A percentile compares a stretch with the other conserved stretches of the same genome.
Conservation (phyloP, 2,329 filamentous ascomycete genomes). For the Pseudogymnoascus sp. region DNA sequence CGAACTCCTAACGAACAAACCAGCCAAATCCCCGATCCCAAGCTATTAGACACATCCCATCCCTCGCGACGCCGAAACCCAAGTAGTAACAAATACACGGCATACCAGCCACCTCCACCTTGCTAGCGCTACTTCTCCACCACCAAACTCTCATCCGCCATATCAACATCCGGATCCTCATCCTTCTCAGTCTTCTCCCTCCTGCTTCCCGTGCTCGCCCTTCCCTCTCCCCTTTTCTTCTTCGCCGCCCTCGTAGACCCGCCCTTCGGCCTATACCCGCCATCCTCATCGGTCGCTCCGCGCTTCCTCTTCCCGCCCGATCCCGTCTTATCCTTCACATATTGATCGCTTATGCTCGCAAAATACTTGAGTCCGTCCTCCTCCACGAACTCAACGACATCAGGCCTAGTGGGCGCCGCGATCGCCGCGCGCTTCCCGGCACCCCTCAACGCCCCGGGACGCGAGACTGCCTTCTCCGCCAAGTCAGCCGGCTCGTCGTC, state of each 20-base stretch:
- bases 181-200: background rate
- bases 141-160: background rate
- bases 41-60: background rate
- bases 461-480: constrained; percentile 34
- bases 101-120: background rate
- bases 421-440: constrained; percentile 28
- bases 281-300: constrained; percentile 42
- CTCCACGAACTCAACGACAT: constrained; percentile 28
- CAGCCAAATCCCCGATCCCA: background rate
- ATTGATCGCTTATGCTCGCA: constrained; percentile 16
- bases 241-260: background rate
- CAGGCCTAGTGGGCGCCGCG: constrained; percentile 24
- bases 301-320: constrained; percentile 43
- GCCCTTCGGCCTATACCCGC: constrained; percentile 50
- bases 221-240: constrained; percentile 3
- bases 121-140: background rate
- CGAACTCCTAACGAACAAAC: background rate
- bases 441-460: constrained; percentile 26
- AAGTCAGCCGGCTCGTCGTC: constrained; percentile 29
- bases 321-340: constrained; percentile 11
- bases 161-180: background rate
- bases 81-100: constrained; percentile 1
- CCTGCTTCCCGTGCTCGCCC: background rate
- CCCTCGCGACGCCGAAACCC: background rate
- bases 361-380: constrained; percentile 29